Evolutionary conservation across 345 rosid species (phyloP).

Genomic region (Hibiscus syriacus): DNA sequence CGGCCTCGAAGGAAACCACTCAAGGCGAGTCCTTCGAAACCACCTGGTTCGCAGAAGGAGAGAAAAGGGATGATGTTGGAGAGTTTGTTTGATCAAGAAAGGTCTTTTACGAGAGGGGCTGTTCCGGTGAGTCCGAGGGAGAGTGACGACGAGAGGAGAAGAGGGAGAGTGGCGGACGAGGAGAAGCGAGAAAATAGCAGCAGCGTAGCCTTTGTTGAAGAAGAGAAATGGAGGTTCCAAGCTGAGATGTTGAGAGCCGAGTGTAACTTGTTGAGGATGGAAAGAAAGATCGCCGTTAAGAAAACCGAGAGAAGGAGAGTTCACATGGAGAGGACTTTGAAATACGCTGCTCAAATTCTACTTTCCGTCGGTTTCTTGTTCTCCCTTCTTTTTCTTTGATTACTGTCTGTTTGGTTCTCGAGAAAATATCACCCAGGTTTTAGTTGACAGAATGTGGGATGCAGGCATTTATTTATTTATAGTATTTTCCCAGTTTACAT

Average conservation of each 20-base stretch:
- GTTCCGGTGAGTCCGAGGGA: conserved; percentile 23
- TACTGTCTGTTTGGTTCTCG: conserved; percentile 11
- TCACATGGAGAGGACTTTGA: conserved; percentile 53
- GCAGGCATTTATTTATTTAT: too few species aligned
- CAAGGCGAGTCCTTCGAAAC: too few species aligned
- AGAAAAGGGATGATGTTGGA: conserved; percentile 35
- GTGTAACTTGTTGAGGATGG: conserved; percentile 88
- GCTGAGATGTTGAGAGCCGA: conserved; percentile 99
- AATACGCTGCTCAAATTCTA: conserved; percentile 63
- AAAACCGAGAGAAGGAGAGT: conserved; percentile 82
- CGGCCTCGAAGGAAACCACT: too few species aligned
- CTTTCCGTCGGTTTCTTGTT: conserved; percentile 57
- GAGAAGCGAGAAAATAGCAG: conserved; percentile 14
- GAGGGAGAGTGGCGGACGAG: conserved; percentile 43
- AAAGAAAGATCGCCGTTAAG: conserved; percentile 74
- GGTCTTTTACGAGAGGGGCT: conserved; percentile 26
- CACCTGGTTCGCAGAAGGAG: too few species aligned
- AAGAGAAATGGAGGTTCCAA: conserved; percentile 90
- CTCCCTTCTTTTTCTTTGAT: not conserved
- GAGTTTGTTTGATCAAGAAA: conserved; percentile 74
- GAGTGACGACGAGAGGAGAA: conserved; percentile 25
- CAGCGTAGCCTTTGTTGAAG: conserved; percentile 39
- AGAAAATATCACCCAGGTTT: too few species aligned
- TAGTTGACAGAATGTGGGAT: too few species aligned
- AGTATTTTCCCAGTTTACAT: too few species aligned